Evolutionary conservation across 768 basidiomycete genomes (phyloP).

Genomic region (Pisolithus tinctorius): DNA sequence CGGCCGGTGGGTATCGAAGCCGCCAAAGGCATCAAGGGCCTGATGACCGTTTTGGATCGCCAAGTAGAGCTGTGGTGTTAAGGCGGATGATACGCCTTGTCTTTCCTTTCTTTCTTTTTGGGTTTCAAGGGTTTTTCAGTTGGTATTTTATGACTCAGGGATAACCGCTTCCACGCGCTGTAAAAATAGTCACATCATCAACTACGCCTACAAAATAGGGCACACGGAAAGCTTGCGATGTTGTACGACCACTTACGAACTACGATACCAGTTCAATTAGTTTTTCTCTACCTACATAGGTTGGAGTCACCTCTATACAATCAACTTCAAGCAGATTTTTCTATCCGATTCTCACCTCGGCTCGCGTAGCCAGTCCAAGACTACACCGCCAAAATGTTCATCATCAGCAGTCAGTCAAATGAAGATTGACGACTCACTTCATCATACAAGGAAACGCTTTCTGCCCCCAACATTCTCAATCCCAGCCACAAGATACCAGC

Average conservation of each 20-base stretch:
- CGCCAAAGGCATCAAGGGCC: constrained; percentile 27
- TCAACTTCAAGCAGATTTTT: constrained; percentile 32
- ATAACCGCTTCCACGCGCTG: constrained; percentile 6
- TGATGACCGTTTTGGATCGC: constrained; percentile 33
- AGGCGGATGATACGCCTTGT: not conserved
- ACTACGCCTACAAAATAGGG: constrained; percentile 11
- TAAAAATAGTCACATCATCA: constrained; percentile 9
- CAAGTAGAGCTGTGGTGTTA: constrained; percentile 21
- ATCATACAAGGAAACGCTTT: constrained; percentile 75
- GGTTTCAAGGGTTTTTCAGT: constrained; percentile 15
- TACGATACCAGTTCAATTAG: constrained; percentile 8
- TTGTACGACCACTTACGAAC: constrained; percentile 24
- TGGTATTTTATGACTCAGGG: constrained; percentile 12
- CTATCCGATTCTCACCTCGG: constrained; percentile 67
- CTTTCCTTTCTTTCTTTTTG: constrained; percentile 1
- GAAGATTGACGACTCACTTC: constrained; percentile 53
- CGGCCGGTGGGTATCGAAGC: constrained; percentile 30
- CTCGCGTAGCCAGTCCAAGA: constrained; percentile 94
- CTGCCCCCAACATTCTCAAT: constrained; percentile 62
- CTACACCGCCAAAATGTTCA: constrained; percentile 33
- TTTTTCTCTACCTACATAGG: constrained; percentile 1
- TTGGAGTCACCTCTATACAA: not conserved
- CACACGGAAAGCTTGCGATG: constrained; percentile 11
- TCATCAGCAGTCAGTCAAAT: constrained; percentile 11
- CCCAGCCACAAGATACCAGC: constrained; percentile 92